A percentile compares a stretch with the other conserved stretches of the same genome.
Conservation (phyloP, 768 basidiomycete genomes). For the Exsudoporus frostii region DNA sequence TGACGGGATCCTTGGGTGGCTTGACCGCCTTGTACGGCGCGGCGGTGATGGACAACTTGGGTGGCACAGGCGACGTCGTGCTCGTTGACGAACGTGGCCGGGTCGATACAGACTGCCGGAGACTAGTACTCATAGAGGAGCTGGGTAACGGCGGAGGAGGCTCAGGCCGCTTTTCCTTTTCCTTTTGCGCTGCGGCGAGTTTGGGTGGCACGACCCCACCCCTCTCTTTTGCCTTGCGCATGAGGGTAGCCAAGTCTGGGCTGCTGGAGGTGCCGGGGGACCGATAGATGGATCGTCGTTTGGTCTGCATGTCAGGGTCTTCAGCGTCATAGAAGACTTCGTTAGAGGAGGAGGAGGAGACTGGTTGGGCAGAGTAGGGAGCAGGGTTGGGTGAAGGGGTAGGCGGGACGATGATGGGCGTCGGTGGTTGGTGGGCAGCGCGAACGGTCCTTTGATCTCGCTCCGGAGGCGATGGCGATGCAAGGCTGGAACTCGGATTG, state of each 20-base stretch:
- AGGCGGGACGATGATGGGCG: conserved; percentile 63
- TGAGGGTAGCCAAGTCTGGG: conserved; percentile 85
- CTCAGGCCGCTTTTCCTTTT: conserved; percentile 36
- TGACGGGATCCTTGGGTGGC: conserved; percentile 28
- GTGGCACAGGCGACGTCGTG: conserved; percentile 28
- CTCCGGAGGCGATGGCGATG: conserved; percentile 40
- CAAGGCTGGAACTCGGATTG: conserved; percentile 17
- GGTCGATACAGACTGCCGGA: conserved; percentile 26
- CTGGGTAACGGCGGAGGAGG: conserved; percentile 46
- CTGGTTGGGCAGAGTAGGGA: conserved; percentile 31
- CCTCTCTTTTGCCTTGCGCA: conserved; percentile 78
- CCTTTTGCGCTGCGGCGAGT: conserved; percentile 28
- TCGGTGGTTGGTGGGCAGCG: conserved; percentile 45
- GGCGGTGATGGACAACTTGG: conserved; percentile 36
- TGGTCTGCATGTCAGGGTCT: conserved; percentile 64
- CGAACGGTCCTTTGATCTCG: conserved; percentile 37
- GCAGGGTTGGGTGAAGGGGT: conserved; percentile 53
- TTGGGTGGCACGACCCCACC: conserved; percentile 41
- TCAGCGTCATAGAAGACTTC: conserved; percentile 65
- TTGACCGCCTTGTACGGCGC: conserved; percentile 23
- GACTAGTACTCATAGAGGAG: conserved; percentile 14
- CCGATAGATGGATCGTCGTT: conserved; percentile 83
- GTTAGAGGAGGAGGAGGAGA: conserved; percentile 50
- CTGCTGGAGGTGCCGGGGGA: conserved; percentile 87
- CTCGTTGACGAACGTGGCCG: conserved; percentile 46